Evolutionary conservation across 163 green algal species (phyloP).

Genomic region (Botryococcus braunii): DNA sequence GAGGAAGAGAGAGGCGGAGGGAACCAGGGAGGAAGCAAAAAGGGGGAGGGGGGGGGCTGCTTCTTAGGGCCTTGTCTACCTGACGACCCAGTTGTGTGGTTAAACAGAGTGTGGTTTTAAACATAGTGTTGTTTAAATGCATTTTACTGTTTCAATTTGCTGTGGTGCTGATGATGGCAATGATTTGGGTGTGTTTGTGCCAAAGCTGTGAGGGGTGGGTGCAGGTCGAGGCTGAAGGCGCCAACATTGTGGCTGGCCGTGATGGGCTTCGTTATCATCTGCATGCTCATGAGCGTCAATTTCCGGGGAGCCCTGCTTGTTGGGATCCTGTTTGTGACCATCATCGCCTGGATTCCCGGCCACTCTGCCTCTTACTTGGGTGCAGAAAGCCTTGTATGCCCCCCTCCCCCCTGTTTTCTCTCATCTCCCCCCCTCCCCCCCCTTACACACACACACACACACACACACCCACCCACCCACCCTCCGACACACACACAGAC

Average conservation of each 20-base stretch:
- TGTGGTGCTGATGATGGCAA: too few relatives aligned
- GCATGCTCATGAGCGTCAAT: conserved; percentile 47
- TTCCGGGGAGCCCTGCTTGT: conserved; percentile 29
- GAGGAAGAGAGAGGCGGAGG: too few relatives aligned
- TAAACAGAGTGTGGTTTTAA: too few relatives aligned
- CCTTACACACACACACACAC: background rate
- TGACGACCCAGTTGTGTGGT: too few relatives aligned
- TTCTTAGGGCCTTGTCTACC: too few relatives aligned
- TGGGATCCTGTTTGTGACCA: conserved; percentile 33
- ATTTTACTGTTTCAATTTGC: too few relatives aligned
- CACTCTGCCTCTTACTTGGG: conserved; percentile 32
- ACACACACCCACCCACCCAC: background rate
- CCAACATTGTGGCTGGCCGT: conserved; percentile 61
- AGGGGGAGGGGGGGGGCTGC: too few relatives aligned
- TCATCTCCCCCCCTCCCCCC: background rate
- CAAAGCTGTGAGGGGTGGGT: too few relatives aligned
- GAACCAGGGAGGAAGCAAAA: too few relatives aligned
- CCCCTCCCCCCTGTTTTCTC: background rate
- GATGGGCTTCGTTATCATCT: conserved; percentile 42
- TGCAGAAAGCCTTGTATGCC: too few relatives aligned
- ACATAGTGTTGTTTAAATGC: too few relatives aligned
- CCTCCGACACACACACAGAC: background rate
- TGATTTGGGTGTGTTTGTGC: too few relatives aligned
- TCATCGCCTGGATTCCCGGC: conserved; percentile 35
- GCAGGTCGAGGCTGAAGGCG: conserved; percentile 34